Conservation (phyloP, 2,329 filamentous ascomycete genomes). For the Alternaria hordeiaustralica region DNA sequence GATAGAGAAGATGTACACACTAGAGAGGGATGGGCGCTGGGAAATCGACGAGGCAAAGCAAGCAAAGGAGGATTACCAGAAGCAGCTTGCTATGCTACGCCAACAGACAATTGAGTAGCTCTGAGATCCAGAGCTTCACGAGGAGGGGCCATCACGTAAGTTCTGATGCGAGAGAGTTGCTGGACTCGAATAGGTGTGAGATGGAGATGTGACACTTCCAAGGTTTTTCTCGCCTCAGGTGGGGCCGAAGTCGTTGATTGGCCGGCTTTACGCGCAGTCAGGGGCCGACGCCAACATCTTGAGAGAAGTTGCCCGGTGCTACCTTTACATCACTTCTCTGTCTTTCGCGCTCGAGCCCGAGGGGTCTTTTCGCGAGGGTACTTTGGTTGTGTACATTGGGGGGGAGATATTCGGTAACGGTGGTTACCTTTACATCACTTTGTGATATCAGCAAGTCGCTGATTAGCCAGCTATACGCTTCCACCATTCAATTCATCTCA, state of each 20-base stretch:
- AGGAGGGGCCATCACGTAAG: neutral
- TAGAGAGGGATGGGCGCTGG: neutral
- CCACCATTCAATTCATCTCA: neutral
- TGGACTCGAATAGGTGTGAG: neutral
- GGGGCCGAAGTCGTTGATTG: neutral
- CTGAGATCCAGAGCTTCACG: neutral
- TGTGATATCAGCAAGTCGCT: neutral
- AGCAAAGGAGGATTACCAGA: neutral
- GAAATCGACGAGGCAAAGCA: neutral
- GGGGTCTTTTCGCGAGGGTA: too few relatives aligned
- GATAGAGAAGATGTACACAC: neutral
- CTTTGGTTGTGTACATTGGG: too few relatives aligned
- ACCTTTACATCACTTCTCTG: neutral
- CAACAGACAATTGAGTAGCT: neutral
- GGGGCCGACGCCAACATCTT: neutral
- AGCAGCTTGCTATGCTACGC: neutral
- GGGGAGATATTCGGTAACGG: too few relatives aligned
- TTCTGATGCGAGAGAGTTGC: neutral
- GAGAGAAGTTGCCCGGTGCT: neutral
- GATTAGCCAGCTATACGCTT: neutral
- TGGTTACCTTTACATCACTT: neutral
- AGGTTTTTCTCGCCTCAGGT: neutral
- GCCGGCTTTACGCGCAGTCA: neutral
- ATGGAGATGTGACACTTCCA: neutral
- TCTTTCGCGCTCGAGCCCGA: too few relatives aligned